Evolutionary conservation across 129 eudicot species (phyloP).

Genomic region (Glebionis coronaria): DNA sequence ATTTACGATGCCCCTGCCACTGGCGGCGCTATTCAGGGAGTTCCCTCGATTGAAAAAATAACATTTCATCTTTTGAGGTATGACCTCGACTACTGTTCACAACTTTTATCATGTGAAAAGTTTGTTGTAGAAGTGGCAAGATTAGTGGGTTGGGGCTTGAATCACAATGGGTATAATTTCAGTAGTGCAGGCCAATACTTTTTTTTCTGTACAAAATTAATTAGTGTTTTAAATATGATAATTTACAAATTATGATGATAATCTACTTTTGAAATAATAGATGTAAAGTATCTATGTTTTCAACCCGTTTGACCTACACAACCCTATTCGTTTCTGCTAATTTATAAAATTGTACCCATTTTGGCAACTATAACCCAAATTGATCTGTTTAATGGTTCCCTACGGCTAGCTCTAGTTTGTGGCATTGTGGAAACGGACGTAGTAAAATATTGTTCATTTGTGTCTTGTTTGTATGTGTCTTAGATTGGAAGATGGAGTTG

Average conservation of each 20-base stretch:
- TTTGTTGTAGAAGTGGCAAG: background rate
- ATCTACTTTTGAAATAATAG: too few relatives aligned
- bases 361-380: background rate
- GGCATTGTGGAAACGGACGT: background rate
- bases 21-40: conserved; percentile 92
- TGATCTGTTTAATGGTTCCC: background rate
- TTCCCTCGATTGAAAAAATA: conserved; percentile 87
- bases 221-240: too few relatives aligned
- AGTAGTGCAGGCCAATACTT: too few relatives aligned
- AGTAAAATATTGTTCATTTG: background rate
- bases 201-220: too few relatives aligned
- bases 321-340: too few relatives aligned
- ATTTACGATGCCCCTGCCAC: conserved; percentile 81
- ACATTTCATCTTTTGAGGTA: conserved; percentile 94
- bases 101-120: background rate
- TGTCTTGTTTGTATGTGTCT: conserved; percentile 19
- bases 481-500: conserved; percentile 90
- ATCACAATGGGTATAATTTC: too few relatives aligned
- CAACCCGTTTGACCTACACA: too few relatives aligned
- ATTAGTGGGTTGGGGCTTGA: background rate
- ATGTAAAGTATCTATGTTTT: too few relatives aligned
- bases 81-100: conserved; percentile 18
- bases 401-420: too few relatives aligned
- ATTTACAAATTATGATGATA: too few relatives aligned
- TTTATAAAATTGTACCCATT: too few relatives aligned